Evolutionary conservation across 1,284 basidiomycete species (phyloP).

Genomic region (Ceratobasidium sp.): DNA sequence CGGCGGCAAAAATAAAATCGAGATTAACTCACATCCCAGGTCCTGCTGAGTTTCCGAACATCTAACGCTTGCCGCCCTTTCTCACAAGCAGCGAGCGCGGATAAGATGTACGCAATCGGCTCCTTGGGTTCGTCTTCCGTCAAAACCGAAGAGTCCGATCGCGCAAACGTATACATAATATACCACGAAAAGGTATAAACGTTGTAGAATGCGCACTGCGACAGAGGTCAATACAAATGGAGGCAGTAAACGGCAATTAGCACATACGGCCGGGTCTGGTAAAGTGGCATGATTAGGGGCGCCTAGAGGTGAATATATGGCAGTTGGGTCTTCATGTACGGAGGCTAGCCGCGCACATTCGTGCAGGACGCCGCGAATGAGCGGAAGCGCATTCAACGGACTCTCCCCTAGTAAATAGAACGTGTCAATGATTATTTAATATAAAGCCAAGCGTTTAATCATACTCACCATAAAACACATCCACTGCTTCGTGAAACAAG

Average conservation of each 20-base stretch:
- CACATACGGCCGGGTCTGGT: slow-evolving; percentile 2
- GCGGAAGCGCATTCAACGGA: slow-evolving; percentile 65
- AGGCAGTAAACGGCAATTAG: neutral
- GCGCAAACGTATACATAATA: slow-evolving; percentile 71
- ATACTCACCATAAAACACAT: slow-evolving; percentile 71
- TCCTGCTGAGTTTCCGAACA: neutral
- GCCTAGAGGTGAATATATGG: slow-evolving; percentile 59
- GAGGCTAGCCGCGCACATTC: slow-evolving; percentile 73
- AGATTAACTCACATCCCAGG: slow-evolving; percentile 34
- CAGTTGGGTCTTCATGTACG: slow-evolving; percentile 69
- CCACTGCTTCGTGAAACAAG: slow-evolving; percentile 68
- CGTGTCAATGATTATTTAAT: slow-evolving; percentile 37
- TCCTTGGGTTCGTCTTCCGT: slow-evolving; percentile 68
- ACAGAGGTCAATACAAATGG: neutral
- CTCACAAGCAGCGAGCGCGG: slow-evolving; percentile 34
- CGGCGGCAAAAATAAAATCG: neutral
- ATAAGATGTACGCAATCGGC: slow-evolving; percentile 63
- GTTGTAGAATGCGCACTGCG: slow-evolving; percentile 70
- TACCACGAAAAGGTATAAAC: slow-evolving; percentile 74
- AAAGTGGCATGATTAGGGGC: neutral
- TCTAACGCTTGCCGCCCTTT: slow-evolving; percentile 28
- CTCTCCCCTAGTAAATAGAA: slow-evolving; percentile 61
- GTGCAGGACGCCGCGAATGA: slow-evolving; percentile 73
- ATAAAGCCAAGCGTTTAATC: no score
- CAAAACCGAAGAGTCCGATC: slow-evolving; percentile 64